Conservation (phyloP, 768 basidiomycete species). For the Tremella mesenterica region DNA sequence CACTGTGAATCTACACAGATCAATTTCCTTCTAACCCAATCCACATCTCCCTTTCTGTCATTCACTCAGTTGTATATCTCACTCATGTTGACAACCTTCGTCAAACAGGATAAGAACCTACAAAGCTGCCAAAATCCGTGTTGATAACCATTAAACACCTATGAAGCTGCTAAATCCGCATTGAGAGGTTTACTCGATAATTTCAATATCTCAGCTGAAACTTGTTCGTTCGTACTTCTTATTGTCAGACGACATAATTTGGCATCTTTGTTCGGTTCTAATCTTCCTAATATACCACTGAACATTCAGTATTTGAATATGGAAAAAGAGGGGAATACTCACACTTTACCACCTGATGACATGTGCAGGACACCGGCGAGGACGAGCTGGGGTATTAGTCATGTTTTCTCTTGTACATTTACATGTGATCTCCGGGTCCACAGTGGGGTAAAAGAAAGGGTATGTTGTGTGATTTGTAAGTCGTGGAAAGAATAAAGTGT, state of each 20-base stretch:
- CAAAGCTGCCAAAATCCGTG: too few species aligned
- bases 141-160: too few species aligned
- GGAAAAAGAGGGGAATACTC: constrained; percentile 1
- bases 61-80: too few species aligned
- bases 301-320: constrained; percentile 5
- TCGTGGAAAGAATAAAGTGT: too few species aligned
- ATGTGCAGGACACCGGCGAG: constrained; percentile 94
- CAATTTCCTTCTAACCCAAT: too few species aligned
- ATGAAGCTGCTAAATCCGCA: constrained; percentile 29
- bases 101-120: too few species aligned
- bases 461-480: too few species aligned
- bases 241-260: constrained; percentile 93
- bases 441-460: background rate
- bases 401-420: background rate
- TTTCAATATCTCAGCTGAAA: constrained; percentile 48
- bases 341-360: constrained; percentile 79
- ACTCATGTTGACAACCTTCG: too few species aligned
- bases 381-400: constrained; percentile 50
- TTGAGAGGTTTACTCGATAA: constrained; percentile 43
- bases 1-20: too few species aligned
- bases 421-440: background rate
- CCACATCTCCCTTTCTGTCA: too few species aligned
- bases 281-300: constrained; percentile 71
- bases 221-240: constrained; percentile 87
- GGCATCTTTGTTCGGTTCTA: constrained; percentile 93